These are phyloP conservation scores for Talaromyces sp. DNA, from an alignment of 2,329 filamentous ascomycete genomes.

Conservation along the genomic window DNA sequence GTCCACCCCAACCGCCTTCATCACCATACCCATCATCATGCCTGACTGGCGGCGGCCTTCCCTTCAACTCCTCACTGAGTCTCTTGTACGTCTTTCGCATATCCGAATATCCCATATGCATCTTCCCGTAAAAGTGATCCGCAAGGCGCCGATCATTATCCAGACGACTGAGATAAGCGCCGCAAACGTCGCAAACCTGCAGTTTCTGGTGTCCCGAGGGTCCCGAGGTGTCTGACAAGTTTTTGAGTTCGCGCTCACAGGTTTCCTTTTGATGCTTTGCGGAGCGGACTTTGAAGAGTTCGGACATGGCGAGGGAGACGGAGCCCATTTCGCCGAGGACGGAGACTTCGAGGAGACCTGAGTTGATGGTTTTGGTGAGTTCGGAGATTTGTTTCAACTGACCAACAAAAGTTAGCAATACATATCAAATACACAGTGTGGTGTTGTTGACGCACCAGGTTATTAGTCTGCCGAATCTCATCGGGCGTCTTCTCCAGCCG, in stretches of 20 bases:
- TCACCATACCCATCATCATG: constrained; percentile 55
- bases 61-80: constrained; percentile 83
- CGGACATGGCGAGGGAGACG: constrained; percentile 77
- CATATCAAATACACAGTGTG: not conserved
- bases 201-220: constrained; percentile 95
- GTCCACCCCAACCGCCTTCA: constrained; percentile 49
- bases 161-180: constrained; percentile 84
- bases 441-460: constrained; percentile 51
- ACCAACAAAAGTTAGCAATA: not conserved
- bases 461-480: constrained; percentile 93
- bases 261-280: constrained; percentile 78
- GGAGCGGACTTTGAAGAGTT: constrained; percentile 80
- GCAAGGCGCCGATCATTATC: constrained; percentile 93
- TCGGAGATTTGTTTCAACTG: constrained; percentile 80
- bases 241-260: constrained; percentile 82
- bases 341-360: constrained; percentile 79
- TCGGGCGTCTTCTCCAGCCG: constrained; percentile 95
- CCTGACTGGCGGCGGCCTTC: constrained; percentile 59
- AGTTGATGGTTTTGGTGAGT: constrained; percentile 71
- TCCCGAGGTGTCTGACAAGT: constrained; percentile 84
- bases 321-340: constrained; percentile 77
- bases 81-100: constrained; percentile 91
- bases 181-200: constrained; percentile 97
- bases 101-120: constrained; percentile 96
- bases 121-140: constrained; percentile 98